Evolutionary conservation across 1,284 basidiomycete species (phyloP).

Genomic region (Sanghuangporus sanghuang): DNA sequence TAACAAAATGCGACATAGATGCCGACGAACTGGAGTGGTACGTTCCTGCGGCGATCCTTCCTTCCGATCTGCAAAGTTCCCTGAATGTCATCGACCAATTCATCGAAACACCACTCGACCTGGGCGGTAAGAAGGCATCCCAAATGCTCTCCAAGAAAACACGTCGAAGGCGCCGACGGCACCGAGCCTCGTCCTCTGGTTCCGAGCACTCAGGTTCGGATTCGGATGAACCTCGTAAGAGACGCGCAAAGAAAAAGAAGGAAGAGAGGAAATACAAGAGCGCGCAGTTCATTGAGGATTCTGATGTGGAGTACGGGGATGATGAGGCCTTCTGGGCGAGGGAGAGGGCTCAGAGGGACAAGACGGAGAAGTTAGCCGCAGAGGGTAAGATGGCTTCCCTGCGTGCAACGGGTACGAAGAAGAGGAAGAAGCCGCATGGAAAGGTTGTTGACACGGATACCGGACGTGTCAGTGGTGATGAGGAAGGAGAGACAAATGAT

Average conservation of each 20-base stretch:
- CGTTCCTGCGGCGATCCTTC: slow-evolving; percentile 62
- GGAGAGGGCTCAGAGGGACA: slow-evolving; percentile 54
- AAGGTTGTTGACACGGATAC: slow-evolving; percentile 15
- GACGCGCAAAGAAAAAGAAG: slow-evolving; percentile 54
- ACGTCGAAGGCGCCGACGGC: slow-evolving; percentile 38
- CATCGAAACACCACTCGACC: slow-evolving; percentile 67
- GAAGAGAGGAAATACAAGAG: slow-evolving; percentile 79
- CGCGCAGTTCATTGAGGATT: slow-evolving; percentile 87
- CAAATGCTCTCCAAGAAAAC: slow-evolving; percentile 63
- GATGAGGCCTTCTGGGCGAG: slow-evolving; percentile 76
- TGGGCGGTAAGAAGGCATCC: slow-evolving; percentile 66
- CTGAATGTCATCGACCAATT: slow-evolving; percentile 73
- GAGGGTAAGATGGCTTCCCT: slow-evolving; percentile 47
- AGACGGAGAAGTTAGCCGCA: slow-evolving; percentile 43
- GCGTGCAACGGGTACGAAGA: slow-evolving; percentile 65
- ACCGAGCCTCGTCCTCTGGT: slow-evolving; percentile 37
- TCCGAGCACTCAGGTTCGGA: slow-evolving; percentile 38
- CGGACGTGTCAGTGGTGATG: not conserved
- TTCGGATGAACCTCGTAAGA: slow-evolving; percentile 35
- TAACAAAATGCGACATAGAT: slow-evolving; percentile 33
- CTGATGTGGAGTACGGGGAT: slow-evolving; percentile 74
- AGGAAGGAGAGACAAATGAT: not conserved
- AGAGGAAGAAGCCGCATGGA: slow-evolving; percentile 36
- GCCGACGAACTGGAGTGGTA: slow-evolving; percentile 76
- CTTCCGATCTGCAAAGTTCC: slow-evolving; percentile 56